Evolutionary conservation across 164 flowering plant species (phyloP), one percentile per base, ranked within the genome.

Genomic region (Kalanchoe fedtschenkoi): DNA sequence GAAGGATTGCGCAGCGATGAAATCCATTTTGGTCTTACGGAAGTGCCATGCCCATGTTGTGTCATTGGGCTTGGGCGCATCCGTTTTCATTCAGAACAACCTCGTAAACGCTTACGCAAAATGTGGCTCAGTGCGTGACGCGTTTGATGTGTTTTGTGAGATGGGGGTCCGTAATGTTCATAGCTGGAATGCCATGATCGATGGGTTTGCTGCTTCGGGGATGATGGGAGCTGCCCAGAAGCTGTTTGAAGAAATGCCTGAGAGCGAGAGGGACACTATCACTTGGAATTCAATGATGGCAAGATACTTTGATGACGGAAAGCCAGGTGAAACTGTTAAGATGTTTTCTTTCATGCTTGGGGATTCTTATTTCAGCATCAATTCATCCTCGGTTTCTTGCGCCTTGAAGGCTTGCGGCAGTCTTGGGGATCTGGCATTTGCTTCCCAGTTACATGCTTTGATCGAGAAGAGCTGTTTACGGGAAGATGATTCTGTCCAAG

Each of bases 251-350:
- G 76, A 78, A 77, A 80, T 82, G 80, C 79, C 79, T 44, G 51
- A 44, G 9, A 44, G 51, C 16, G 70, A 66, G 13, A 76, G 81
- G 62, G 81, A 76, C 44, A n/a, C 67, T 22, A 79, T 78, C 64
- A 79, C 86, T 32, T 82, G 83, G 82, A 82, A 78, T 53, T 57
- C 74, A 0, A 72, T 79, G 69, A 79, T 79, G 75, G 74, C 79
- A 0, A 82, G 75, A 42, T 75, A 76, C 65, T 74, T 75, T 28
- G 70, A 38, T 26, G 62, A 70, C 65, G 77, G 72, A 28, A 22
- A 34, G 41, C 65, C 68, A 9, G 65, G 47, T 16, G 68, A 74
- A 56, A 44, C 71, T 28, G 16, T 82, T 1, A 71, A 39, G 61
- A 63, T 76, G 55, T 76, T 82, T 62, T 44, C 54, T 51, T 61